Percentiles rank a stretch among this genome's conserved stretches.
phyloP scores from a whole-genome alignment of 2,329 filamentous ascomycete species.

The Juglanconis sp. region DNA sequence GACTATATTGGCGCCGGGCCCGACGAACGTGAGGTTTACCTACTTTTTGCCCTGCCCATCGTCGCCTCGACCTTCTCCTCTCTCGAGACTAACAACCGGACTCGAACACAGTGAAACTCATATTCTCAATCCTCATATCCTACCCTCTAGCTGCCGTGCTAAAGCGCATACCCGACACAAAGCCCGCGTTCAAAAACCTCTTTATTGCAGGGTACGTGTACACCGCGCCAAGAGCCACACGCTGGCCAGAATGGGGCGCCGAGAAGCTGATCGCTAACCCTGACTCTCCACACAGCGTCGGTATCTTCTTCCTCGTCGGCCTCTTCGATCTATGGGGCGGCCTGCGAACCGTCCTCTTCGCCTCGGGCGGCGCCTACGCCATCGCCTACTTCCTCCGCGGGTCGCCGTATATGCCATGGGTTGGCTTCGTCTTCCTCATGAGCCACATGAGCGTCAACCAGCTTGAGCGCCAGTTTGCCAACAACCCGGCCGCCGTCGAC shows the following conservation, averaged over 20 bases:
- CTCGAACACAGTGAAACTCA: constrained; percentile 76
- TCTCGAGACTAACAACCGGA: not conserved
- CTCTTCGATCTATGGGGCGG: constrained; percentile 92
- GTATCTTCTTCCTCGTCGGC: constrained; percentile 87
- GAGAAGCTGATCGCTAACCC: not conserved
- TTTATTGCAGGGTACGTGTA: constrained; percentile 70
- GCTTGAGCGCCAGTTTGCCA: constrained; percentile 71
- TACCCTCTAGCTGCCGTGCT: constrained; percentile 86
- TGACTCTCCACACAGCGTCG: constrained; percentile 51
- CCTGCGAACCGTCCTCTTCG: constrained; percentile 73
- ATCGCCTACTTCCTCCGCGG: constrained; percentile 76
- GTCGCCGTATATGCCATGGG: constrained; percentile 95
- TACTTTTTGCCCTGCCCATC: not conserved
- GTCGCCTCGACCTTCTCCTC: not conserved
- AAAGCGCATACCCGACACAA: constrained; percentile 83
- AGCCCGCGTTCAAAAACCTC: constrained; percentile 79
- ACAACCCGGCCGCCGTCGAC: constrained; percentile 68
- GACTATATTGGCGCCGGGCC: constrained; percentile 40
- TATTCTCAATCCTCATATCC: constrained; percentile 84
- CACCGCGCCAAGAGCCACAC: not conserved
- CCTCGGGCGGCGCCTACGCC: constrained; percentile 73
- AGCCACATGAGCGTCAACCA: constrained; percentile 91
- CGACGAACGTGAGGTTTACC: constrained; percentile 40
- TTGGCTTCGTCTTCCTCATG: constrained; percentile 92
- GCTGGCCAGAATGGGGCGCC: not conserved